A percentile compares a stretch with the other conserved stretches of the same genome.
Conservation (phyloP, 805 yeast species). For the Ogataea allantospora region DNA sequence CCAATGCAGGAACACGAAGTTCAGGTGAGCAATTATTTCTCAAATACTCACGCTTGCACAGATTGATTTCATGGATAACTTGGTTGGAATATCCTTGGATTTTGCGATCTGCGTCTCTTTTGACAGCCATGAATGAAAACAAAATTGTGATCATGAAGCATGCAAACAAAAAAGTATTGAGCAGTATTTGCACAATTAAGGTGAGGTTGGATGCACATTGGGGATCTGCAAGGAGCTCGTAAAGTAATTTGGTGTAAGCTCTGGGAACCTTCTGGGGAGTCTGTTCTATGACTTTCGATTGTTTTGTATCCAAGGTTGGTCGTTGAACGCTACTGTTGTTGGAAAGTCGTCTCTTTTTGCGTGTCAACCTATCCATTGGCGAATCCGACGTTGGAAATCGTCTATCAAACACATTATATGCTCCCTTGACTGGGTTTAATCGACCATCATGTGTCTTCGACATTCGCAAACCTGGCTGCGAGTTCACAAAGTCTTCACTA, state of each 20-base stretch:
- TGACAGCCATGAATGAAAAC: slow-evolving; percentile 27
- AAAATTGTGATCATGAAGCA: slow-evolving; percentile 19
- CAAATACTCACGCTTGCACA: slow-evolving; percentile 67
- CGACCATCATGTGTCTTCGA: slow-evolving; percentile 23
- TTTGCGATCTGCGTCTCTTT: slow-evolving; percentile 65
- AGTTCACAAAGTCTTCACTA: slow-evolving; percentile 23
- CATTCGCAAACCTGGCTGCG: slow-evolving; percentile 24
- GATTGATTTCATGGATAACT: slow-evolving; percentile 59
- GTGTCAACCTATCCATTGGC: slow-evolving; percentile 10
- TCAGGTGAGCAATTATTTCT: slow-evolving; percentile 70
- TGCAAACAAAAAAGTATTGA: slow-evolving; percentile 26
- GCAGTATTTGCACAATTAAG: slow-evolving; percentile 25
- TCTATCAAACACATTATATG: slow-evolving; percentile 31
- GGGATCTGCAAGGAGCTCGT: slow-evolving; percentile 25
- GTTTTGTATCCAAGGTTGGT: slow-evolving; percentile 1
- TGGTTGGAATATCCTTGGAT: slow-evolving; percentile 61
- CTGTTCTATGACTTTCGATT: background rate
- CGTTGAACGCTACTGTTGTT: background rate
- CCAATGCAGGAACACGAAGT: slow-evolving; percentile 71
- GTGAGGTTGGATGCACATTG: slow-evolving; percentile 29
- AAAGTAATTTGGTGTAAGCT: slow-evolving; percentile 10
- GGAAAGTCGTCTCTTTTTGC: slow-evolving; percentile 22
- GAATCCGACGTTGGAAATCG: slow-evolving; percentile 12
- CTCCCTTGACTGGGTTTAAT: slow-evolving; percentile 30
- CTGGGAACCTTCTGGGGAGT: slow-evolving; percentile 1